Evolutionary conservation across 2,329 filamentous ascomycete genomes (phyloP).

Genomic region (Hypomyces perniciosus): DNA sequence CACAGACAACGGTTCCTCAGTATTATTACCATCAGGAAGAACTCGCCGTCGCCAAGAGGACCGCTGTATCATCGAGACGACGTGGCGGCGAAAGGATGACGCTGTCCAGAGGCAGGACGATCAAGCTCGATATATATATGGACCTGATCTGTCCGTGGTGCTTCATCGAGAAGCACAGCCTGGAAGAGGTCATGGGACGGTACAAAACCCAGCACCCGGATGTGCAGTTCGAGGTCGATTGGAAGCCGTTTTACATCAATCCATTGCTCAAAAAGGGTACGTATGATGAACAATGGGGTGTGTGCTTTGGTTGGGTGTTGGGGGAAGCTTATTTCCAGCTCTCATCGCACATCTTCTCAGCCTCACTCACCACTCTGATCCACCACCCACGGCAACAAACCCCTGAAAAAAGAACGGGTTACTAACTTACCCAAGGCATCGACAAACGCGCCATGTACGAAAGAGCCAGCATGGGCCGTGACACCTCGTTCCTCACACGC

Average conservation of each 20-base stretch:
- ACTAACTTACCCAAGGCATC: slow-evolving; percentile 18
- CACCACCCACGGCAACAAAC: background rate
- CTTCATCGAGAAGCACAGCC: slow-evolving; percentile 42
- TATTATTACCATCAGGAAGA: no score
- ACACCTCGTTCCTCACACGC: slow-evolving; percentile 24
- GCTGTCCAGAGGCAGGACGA: background rate
- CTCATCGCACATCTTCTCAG: background rate
- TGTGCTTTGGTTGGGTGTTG: no score
- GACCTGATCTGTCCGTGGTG: slow-evolving; percentile 49
- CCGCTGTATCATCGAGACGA: background rate
- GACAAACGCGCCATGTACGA: slow-evolving; percentile 34
- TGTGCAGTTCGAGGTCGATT: slow-evolving; percentile 40
- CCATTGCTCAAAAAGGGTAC: slow-evolving; percentile 25
- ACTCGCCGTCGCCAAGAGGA: no score
- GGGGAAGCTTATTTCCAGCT: background rate
- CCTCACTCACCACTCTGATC: background rate
- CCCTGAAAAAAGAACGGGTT: slow-evolving; percentile 2
- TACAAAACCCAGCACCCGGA: slow-evolving; percentile 36
- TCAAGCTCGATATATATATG: slow-evolving; percentile 39
- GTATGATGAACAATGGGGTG: background rate
- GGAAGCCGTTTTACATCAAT: slow-evolving; percentile 42
- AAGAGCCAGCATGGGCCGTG: slow-evolving; percentile 19
- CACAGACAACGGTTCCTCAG: no score
- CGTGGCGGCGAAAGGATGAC: background rate
- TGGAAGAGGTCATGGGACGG: slow-evolving; percentile 39